A percentile compares a stretch with the other conserved stretches of the same genome.
Conservation (phyloP, 768 basidiomycete species). For the Ramaria rubella region DNA sequence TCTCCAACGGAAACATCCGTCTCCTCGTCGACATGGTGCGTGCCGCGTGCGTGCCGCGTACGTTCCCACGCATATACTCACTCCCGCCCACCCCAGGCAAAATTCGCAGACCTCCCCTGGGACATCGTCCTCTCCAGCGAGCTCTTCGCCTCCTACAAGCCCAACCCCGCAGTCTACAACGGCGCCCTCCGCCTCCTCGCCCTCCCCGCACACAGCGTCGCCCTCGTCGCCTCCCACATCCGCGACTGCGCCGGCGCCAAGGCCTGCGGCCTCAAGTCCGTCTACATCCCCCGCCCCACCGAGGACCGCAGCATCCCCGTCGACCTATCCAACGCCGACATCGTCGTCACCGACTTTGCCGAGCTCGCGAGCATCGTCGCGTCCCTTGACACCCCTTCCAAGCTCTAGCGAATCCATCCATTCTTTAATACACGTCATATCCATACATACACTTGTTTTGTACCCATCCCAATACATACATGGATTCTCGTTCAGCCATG, state of each 20-base stretch:
- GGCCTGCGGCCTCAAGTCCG: slow-evolving; percentile 45
- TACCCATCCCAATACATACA: no score
- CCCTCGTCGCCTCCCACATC: slow-evolving; percentile 62
- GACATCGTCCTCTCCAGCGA: slow-evolving; percentile 56
- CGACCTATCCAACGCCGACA: slow-evolving; percentile 42
- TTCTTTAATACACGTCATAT: no score
- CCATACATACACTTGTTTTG: no score
- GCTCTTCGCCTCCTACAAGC: slow-evolving; percentile 57
- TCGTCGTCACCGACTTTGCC: slow-evolving; percentile 44
- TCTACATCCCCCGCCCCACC: slow-evolving; percentile 48
- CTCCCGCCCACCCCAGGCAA: slow-evolving; percentile 37
- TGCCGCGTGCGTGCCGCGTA: not conserved
- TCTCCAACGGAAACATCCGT: slow-evolving; percentile 61
- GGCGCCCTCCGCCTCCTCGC: slow-evolving; percentile 42
- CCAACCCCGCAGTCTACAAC: slow-evolving; percentile 48
- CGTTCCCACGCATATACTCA: not conserved
- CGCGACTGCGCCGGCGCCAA: slow-evolving; percentile 51
- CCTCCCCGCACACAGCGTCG: slow-evolving; percentile 37
- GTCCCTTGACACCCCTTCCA: no score
- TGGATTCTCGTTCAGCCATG: no score
- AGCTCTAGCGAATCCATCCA: no score
- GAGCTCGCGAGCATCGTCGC: not conserved
- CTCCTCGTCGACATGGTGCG: slow-evolving; percentile 55
- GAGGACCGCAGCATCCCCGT: slow-evolving; percentile 34
- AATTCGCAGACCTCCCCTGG: slow-evolving; percentile 55